A percentile compares a stretch with the other conserved stretches of the same genome.
Conservation (phyloP, 352 stramenopile genomes). For the Discostella stelligera region DNA sequence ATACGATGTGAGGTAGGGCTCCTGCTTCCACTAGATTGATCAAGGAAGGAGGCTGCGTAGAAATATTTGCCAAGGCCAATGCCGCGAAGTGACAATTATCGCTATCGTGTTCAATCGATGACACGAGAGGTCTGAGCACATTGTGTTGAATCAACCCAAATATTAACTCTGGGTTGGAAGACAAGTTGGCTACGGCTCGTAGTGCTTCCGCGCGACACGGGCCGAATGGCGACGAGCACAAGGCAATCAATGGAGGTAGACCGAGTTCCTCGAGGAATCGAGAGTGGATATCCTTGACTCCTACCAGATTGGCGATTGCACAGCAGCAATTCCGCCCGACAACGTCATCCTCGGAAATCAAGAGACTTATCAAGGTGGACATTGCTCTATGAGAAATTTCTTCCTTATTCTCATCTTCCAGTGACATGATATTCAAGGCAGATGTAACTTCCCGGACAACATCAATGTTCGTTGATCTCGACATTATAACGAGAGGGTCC, state of each 20-base stretch:
- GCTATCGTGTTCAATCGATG: conserved; percentile 86
- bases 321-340: conserved; percentile 92
- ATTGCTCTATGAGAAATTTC: conserved; percentile 92
- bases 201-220: conserved; percentile 90
- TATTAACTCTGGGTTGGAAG: conserved; percentile 85
- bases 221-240: conserved; percentile 88
- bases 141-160: conserved; percentile 88
- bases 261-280: conserved; percentile 93
- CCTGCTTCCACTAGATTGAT: conserved; percentile 93
- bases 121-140: conserved; percentile 88
- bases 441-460: conserved; percentile 90
- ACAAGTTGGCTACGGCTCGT: conserved; percentile 92
- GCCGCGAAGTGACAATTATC: conserved; percentile 90
- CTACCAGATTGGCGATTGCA: conserved; percentile 93
- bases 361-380: conserved; percentile 93
- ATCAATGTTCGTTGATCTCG: conserved; percentile 88
- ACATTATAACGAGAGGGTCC: conserved; percentile 94
- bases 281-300: conserved; percentile 91
- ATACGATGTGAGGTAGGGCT: conserved; percentile 80
- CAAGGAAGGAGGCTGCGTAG: conserved; percentile 90
- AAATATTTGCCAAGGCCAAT: conserved; percentile 91
- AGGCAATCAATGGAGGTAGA: conserved; percentile 88
- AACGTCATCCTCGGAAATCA: conserved; percentile 88
- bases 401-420: conserved; percentile 93
- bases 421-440: conserved; percentile 92